Percentiles rank a stretch among this genome's conserved stretches.
Conservation (phyloP, 495 filamentous ascomycete species). For the Penicillium alfredii region DNA sequence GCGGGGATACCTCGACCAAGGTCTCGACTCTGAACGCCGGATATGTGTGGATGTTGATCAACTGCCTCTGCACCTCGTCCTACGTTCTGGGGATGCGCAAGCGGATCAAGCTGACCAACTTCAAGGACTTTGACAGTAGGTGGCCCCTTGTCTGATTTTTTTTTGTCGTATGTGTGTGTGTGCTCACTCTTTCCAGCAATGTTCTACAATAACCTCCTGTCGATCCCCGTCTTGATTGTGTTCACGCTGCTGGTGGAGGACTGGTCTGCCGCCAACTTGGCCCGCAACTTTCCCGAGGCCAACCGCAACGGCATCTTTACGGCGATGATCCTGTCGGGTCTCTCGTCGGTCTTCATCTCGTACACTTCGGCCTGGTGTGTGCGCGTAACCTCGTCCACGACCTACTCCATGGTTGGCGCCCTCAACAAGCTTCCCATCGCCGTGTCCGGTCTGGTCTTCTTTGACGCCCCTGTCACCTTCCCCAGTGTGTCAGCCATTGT, state of each 20-base stretch:
- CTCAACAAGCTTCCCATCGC: slow-evolving; percentile 98
- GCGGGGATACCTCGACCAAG: slow-evolving; percentile 58
- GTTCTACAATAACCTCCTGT: slow-evolving; percentile 99
- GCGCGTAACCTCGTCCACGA: slow-evolving; percentile 91
- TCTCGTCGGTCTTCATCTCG: slow-evolving; percentile 94
- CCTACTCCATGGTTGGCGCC: slow-evolving; percentile 96
- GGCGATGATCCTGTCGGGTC: slow-evolving; percentile 91
- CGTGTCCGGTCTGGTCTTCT: slow-evolving; percentile 85
- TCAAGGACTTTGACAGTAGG: slow-evolving; percentile 99
- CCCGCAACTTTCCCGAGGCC: slow-evolving; percentile 77
- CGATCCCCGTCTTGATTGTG: slow-evolving; percentile 83
- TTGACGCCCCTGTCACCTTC: slow-evolving; percentile 89
- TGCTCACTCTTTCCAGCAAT: slow-evolving; percentile 58
- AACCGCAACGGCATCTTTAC: slow-evolving; percentile 67
- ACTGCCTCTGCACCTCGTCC: slow-evolving; percentile 90
- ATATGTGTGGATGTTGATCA: slow-evolving; percentile 97
- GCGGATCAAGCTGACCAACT: slow-evolving; percentile 98
- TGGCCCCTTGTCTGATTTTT: slow-evolving; percentile 12
- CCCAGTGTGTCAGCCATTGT: slow-evolving; percentile 83
- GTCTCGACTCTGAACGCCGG: slow-evolving; percentile 90
- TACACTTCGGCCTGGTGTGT: slow-evolving; percentile 99
- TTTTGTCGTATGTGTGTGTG: slow-evolving; percentile 23
- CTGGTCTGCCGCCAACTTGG: slow-evolving; percentile 82
- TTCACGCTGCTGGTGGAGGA: slow-evolving; percentile 82
- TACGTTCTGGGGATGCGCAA: slow-evolving; percentile 95